Conservation (phyloP, 1,284 basidiomycete species). For the Sanguinoderma infundibulare region DNA sequence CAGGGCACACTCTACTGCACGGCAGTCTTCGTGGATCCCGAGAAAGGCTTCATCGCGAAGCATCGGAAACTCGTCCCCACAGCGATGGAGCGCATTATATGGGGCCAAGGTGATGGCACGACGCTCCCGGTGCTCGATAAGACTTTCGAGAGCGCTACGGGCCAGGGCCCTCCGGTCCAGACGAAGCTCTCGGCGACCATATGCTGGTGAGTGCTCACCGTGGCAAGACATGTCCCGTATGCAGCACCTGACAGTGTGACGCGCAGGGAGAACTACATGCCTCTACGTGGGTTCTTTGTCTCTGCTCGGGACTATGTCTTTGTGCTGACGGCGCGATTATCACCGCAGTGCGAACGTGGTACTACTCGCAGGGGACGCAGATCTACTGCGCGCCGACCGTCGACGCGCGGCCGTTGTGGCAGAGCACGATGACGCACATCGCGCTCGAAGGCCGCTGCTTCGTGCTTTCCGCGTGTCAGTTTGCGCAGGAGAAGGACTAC, state of each 20-base stretch:
- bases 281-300: slow-evolving; percentile 49
- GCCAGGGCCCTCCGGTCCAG: slow-evolving; percentile 36
- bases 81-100: slow-evolving; percentile 68
- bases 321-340: slow-evolving; percentile 4
- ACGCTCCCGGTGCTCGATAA: slow-evolving; percentile 39
- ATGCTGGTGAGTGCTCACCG: slow-evolving; percentile 57
- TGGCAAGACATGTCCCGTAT: background rate
- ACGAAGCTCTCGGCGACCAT: slow-evolving; percentile 66
- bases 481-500: slow-evolving; percentile 63
- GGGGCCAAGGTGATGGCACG: slow-evolving; percentile 58
- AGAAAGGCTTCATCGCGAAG: slow-evolving; percentile 60
- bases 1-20: slow-evolving; percentile 76
- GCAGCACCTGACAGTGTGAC: background rate
- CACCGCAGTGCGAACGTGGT: slow-evolving; percentile 57
- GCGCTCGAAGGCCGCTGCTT: slow-evolving; percentile 80
- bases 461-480: slow-evolving; percentile 72
- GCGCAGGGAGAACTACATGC: slow-evolving; percentile 79
- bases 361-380: slow-evolving; percentile 66
- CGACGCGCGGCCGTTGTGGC: slow-evolving; percentile 68
- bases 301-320: background rate
- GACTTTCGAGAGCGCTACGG: slow-evolving; percentile 28
- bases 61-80: slow-evolving; percentile 81
- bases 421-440: slow-evolving; percentile 71
- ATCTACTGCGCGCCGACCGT: slow-evolving; percentile 77
- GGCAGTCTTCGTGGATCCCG: slow-evolving; percentile 64